Evolutionary conservation across 1,139 yeast species (phyloP).

Genomic region (Ogataea hybrid): DNA sequence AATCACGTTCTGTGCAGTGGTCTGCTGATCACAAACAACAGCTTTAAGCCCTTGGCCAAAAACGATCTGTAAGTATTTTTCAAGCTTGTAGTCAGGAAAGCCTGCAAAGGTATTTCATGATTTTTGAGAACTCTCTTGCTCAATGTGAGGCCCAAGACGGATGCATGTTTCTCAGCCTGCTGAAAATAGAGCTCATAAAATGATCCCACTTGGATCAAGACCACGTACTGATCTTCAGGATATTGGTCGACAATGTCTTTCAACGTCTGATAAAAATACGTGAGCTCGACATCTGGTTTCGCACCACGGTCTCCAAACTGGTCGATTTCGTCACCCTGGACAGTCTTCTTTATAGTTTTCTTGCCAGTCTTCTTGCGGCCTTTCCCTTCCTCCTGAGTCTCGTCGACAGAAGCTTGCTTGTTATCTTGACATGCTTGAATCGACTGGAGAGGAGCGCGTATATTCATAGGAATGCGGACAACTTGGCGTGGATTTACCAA

Average conservation of each 20-base stretch:
- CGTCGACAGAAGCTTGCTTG: background rate
- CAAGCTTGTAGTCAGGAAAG: slow-evolving; percentile 72
- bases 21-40: slow-evolving; percentile 74
- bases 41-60: slow-evolving; percentile 71
- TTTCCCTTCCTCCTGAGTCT: background rate
- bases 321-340: slow-evolving; percentile 8
- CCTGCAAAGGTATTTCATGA: slow-evolving; percentile 80
- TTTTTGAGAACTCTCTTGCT: slow-evolving; percentile 47
- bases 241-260: slow-evolving; percentile 46
- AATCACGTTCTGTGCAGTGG: slow-evolving; percentile 40
- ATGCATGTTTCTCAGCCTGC: slow-evolving; percentile 76
- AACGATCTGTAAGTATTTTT: slow-evolving; percentile 67
- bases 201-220: slow-evolving; percentile 85
- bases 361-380: background rate
- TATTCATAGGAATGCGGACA: slow-evolving; percentile 4
- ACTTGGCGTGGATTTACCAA: background rate
- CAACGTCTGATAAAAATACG: slow-evolving; percentile 33
- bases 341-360: background rate
- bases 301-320: slow-evolving; percentile 17
- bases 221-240: slow-evolving; percentile 59
- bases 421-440: background rate
- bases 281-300: slow-evolving; percentile 19
- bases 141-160: slow-evolving; percentile 61
- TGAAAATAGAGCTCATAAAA: slow-evolving; percentile 89
- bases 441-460: slow-evolving; percentile 2